Base-by-base conservation (phyloP, 768 basidiomycete genomes). In the Lactarius hatsudake region DNA sequence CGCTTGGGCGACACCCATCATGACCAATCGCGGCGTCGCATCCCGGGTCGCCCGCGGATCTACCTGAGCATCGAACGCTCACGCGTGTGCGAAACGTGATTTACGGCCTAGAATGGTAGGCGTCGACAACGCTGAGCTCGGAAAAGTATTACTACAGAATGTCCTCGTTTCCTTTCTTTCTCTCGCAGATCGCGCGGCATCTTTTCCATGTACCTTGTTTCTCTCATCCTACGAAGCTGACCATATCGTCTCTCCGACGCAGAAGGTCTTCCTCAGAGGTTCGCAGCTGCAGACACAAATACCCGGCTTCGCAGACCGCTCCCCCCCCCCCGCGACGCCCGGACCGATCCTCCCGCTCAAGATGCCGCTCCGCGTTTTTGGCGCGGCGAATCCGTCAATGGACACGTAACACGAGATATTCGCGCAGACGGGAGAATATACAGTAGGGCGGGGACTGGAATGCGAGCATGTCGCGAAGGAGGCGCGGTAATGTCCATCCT, bases 1-100 rank as follows among this genome's bases (percentile, higher is more conserved):
- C 66, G 32, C 13, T 4, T 23, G n/a, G n/a, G 34, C 68, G 7
- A 51, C n/a, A 94, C 76, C 94, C 98, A 32, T 26, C 34, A 85
- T 97, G 71, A 81, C 88, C 88, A 23, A 77, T 83, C 67, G 80
- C 88, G 56, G 87, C 93, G 61, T 86, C 98, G 36, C 76, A 40
- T 32, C 13, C 9, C 71, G 81, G 90, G 89, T 23, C 78, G 83
- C 66, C 80, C 89, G 56, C 87, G 94, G 63, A 86, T 98, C 63
- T 94, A 38, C 73, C 81, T 98, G 54, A 96, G 89, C 73, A 86
- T 91, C 13, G 96, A 98, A 79, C 82, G 94, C 48, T 93, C 91
- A 83, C 83, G 96, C 43, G 93, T 91, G 9, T 93, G 91, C 69
- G 96, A 62, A 94, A 97, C 93, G 1, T 94, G 90, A 34, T 34